Percentiles rank a stretch among this genome's conserved stretches.
These are phyloP conservation scores for Calycina herbarum DNA, from an alignment of 2,329 filamentous ascomycete species.

Conservation along the genomic window DNA sequence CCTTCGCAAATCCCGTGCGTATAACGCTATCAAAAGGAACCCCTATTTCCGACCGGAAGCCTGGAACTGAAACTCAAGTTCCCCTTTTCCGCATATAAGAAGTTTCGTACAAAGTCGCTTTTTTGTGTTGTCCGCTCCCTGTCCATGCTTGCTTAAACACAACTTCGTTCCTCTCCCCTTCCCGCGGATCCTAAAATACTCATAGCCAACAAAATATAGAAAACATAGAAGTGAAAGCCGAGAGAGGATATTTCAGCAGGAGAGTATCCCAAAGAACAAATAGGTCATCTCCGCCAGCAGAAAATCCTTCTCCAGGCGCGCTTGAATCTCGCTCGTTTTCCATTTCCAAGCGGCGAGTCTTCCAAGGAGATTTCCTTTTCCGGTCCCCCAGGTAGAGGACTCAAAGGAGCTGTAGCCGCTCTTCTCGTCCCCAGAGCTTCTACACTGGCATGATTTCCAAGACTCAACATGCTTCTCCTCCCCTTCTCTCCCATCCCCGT, in stretches of 20 bases:
- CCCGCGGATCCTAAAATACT: background rate
- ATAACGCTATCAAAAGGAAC: background rate
- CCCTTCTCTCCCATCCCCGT: constrained; percentile 8
- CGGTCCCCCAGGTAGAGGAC: constrained; percentile 30
- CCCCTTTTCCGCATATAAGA: background rate
- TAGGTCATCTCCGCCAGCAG: constrained; percentile 21
- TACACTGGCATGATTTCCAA: constrained; percentile 14
- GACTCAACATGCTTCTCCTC: constrained; percentile 12
- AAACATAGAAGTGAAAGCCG: background rate
- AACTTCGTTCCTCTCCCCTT: background rate
- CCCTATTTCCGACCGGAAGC: background rate
- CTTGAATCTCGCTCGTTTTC: constrained; percentile 18
- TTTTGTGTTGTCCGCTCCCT: background rate
- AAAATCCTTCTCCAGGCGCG: constrained; percentile 20
- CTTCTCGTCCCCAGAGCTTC: constrained; percentile 28
- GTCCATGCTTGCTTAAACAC: background rate
- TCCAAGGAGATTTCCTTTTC: constrained; percentile 28
- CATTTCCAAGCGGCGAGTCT: background rate
- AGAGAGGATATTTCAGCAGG: background rate
- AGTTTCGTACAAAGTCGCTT: background rate
- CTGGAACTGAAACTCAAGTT: background rate
- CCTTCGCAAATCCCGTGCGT: background rate
- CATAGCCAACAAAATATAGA: constrained; percentile 6
- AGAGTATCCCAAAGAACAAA: background rate
- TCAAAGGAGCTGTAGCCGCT: constrained; percentile 34